Base-by-base conservation (phyloP, 495 filamentous ascomycete species). In the Neohortaea acidophila region DNA sequence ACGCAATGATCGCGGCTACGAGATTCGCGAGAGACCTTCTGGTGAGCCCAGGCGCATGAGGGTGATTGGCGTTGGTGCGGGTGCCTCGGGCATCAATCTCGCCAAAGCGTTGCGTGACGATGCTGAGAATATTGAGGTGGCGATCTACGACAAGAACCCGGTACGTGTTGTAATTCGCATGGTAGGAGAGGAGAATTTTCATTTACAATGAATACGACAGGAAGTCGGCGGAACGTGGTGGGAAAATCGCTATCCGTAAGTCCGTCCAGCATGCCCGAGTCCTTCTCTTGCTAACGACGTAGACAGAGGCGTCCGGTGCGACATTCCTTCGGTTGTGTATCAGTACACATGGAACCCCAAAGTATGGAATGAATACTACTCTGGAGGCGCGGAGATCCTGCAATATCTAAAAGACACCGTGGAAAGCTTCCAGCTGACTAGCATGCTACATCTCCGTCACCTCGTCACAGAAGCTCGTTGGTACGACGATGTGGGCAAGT, bases 331-430 rank as follows among this genome's bases (percentile, higher is more conserved):
- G 8, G 8, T 8, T 15, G 10, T 15, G 6, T 32, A 32, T 17
- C 29, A 32, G 29, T 15, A 8, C 18, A 32, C 8, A 7, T 32
- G 14, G 8, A 52, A 55, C 18, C 54, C 54, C 2, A 60, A 60
- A 22, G 47, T 52, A 9, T 60, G 54, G 54, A 47, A 37, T n/a
- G 37, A 44, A 3, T 61, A 52, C 44, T 61, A 53, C 44, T 53
- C 58, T 12, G 32, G 29, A 21, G 58, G 51, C 3, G 14, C 14
- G n/a, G 58, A 61, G 38, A 61, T 61, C 21, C 43, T 47, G 36
- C 34, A 48, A 21, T 61, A 61, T 39, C 55, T 58, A 44, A 48
- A 41, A 15, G 43, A 35, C 14, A 41, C 37, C n/a, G 42, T 45
- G 13, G 32, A 32, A 6, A 45, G 45, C 25, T 42, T 39, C 19